Evolutionary conservation across 192 early-diverging fungal genomes (phyloP), one percentile per base, ranked within the genome.

Genomic region (Mortierella alpina): DNA sequence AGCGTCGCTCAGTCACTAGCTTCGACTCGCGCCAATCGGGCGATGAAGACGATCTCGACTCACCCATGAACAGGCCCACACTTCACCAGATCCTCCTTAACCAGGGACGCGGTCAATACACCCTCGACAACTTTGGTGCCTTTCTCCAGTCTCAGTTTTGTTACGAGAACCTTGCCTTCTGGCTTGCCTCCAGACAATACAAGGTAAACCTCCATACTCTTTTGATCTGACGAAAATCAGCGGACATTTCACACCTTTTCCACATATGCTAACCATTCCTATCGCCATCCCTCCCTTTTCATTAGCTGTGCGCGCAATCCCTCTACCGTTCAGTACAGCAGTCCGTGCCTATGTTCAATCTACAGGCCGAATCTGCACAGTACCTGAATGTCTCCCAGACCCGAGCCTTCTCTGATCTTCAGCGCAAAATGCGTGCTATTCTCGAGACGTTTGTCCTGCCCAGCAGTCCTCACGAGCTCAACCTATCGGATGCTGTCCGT

Each of bases 81-180:
- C 77, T 80, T 11, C 77, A 80, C 59, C 77, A 80, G 49, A 67
- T 80, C 60, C 77, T 80, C 14, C 54, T 72, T 41, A 72, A 80
- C 65, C 77, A 80, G 49, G 77, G 77, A 40, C 77, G 70, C 52
- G 77, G 77, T 54, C 77, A 80, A 54, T 80, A 80, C 66, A 80
- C 65, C 20, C 77, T 80, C 60, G 77, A 72, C 44, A 80, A 72
- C 77, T 80, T 80, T 80, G 77, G 49, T 7, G 61, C 77, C 1
- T 80, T 80, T 23, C 70, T 80, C 41, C 77, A 80, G 44, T 71
- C 77, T 39, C 77, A 80, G 49, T 80, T 80, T 66, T 80, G 77
- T 45, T 80, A 80, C 41, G 77, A 80, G 68, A 80, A 80, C 77
- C 59, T 80, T n/a, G 77, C 69, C 54, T 80, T 80, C 66, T 80